Evolutionary conservation across 2,329 filamentous ascomycete species (phyloP).

Genomic region (Xenoacremonium recifei): DNA sequence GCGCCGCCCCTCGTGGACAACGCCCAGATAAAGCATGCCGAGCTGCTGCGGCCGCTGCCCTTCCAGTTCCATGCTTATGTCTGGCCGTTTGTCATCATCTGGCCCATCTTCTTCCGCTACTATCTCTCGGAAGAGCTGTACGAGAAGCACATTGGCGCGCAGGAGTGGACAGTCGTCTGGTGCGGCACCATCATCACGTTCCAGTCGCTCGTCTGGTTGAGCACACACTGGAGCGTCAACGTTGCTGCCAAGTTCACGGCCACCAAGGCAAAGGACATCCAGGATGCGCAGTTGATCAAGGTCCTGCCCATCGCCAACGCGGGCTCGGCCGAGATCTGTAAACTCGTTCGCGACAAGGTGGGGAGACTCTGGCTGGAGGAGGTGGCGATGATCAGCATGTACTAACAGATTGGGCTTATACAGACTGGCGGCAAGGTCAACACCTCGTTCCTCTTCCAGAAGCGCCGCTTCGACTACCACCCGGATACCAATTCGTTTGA

Average conservation of each 20-base stretch:
- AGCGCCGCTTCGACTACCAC: constrained; percentile 90
- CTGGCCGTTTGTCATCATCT: constrained; percentile 89
- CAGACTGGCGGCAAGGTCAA: constrained; percentile 71
- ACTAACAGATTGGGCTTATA: constrained; percentile 7
- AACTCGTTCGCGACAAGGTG: constrained; percentile 72
- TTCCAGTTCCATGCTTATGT: constrained; percentile 81
- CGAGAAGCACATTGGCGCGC: constrained; percentile 85
- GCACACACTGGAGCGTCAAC: constrained; percentile 96
- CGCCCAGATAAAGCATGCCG: constrained; percentile 81
- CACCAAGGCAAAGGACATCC: constrained; percentile 64
- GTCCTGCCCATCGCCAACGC: constrained; percentile 88
- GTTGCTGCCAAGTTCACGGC: constrained; percentile 80
- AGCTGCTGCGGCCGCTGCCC: constrained; percentile 84
- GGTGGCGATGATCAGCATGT: constrained; percentile 3
- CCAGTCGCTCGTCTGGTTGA: constrained; percentile 89
- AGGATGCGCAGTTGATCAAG: constrained; percentile 84
- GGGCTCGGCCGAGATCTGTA: constrained; percentile 83
- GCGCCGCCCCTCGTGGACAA: constrained; percentile 89
- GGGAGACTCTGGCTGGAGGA: constrained; percentile 11
- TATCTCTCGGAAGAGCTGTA: constrained; percentile 84
- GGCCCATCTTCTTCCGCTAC: constrained; percentile 87
- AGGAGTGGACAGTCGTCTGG: constrained; percentile 98
- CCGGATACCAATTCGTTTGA: constrained; percentile 71
- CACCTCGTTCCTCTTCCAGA: constrained; percentile 93
- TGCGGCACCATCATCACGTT: constrained; percentile 81